Evolutionary conservation across 164 flowering plant genomes (phyloP).

Genomic region (Annona squamosa): DNA sequence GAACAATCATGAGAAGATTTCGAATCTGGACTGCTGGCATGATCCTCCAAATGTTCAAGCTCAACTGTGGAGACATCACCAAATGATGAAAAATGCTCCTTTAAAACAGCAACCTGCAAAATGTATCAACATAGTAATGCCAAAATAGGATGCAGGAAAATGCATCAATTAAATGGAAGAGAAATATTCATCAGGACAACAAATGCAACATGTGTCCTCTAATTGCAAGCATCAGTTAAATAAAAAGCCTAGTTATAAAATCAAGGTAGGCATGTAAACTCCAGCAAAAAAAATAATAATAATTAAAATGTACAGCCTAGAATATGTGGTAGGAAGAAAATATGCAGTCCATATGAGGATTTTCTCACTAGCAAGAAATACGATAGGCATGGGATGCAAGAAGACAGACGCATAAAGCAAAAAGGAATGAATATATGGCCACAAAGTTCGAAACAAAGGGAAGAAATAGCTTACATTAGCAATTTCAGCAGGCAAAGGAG

Average conservation of each 20-base stretch:
- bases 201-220: too few species aligned
- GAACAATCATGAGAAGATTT: slow-evolving; percentile 27
- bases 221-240: too few species aligned
- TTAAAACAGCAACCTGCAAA: slow-evolving; percentile 54
- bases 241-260: too few species aligned
- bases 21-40: slow-evolving; percentile 18
- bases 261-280: too few species aligned
- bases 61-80: slow-evolving; percentile 70
- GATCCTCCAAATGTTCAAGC: slow-evolving; percentile 40
- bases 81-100: slow-evolving; percentile 67
- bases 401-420: not conserved
- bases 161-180: too few species aligned
- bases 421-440: not conserved
- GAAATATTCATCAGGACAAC: too few species aligned
- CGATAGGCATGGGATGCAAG: not conserved
- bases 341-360: too few species aligned
- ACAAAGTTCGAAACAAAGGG: not conserved
- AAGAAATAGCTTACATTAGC: slow-evolving; percentile 49
- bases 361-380: too few species aligned
- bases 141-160: not conserved
- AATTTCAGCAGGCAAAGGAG: slow-evolving; percentile 74
- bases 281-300: too few species aligned
- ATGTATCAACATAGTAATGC: slow-evolving; percentile 8
- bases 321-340: too few species aligned
- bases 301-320: too few species aligned